Base-by-base conservation (phyloP, 768 basidiomycete genomes). In the Nevesoporus exiguus region DNA sequence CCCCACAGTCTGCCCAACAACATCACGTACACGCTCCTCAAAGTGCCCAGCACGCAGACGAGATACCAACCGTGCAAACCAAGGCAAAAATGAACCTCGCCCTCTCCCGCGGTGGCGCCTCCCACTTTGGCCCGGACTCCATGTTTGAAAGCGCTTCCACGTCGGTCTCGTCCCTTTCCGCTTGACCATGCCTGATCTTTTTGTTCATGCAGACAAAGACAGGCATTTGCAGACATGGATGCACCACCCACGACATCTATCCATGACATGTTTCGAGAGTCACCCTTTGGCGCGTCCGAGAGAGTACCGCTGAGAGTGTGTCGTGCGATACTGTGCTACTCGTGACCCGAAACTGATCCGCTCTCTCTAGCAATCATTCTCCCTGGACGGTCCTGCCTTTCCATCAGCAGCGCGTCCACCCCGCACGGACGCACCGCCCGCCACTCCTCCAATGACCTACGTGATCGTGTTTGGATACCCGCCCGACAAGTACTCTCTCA, bases 381-480 rank as follows among this genome's bases (percentile, higher is more conserved):
- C 68, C 19, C 54, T 61, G 15, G 62, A 68, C 3, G 43, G 53
- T 21, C 44, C 64, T 15, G 49, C 61, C 21, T 57, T 65, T 22
- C 13, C 59, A 14, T 39, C 57, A 13, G 21, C 59, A 11, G 33
- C 43, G 0, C 68, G 58, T 34, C 55, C 49, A 24, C 41, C 68
- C 14, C 57, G 74, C 56, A 29, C 55, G 54, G 55, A 66, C 14
- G 41, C 73, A 29, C 40, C 68, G 44, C 54, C 71, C n/a, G 54
- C 68, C 39, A 55, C 73, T 6, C 46, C 71, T 11, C 78, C 81
- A 25, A 75, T 80, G 3, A 66, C 80, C 27, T 86, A 86, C 62
- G 76, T 95, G 33, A 76, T 93, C 63, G 83, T 95, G 48, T 95
- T 92, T 56, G 93, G 93, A n/a, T 95, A 93, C 66, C 91, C 93